Evolutionary conservation across 2,329 filamentous ascomycete species (phyloP).

Genomic region (Leptodontidium sp.): DNA sequence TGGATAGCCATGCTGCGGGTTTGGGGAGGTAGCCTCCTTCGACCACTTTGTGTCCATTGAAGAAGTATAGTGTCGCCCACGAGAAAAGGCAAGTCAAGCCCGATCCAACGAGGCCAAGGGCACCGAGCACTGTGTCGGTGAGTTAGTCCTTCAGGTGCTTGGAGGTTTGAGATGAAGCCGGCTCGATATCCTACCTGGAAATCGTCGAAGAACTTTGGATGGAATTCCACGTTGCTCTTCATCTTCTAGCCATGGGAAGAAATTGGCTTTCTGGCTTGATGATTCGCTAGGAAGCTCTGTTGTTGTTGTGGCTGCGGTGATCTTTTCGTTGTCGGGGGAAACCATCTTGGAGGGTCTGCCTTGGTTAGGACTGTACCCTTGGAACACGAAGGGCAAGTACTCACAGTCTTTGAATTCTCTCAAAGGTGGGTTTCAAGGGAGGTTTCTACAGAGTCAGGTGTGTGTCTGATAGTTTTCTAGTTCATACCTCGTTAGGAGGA

Average conservation of each 20-base stretch:
- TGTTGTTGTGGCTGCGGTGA: slow-evolving; percentile 5
- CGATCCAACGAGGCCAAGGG: slow-evolving; percentile 23
- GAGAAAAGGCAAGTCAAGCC: slow-evolving; percentile 20
- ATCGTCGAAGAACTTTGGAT: slow-evolving; percentile 15
- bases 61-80: slow-evolving; percentile 22
- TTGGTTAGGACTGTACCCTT: not conserved
- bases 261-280: slow-evolving; percentile 17
- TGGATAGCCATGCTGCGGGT: slow-evolving; percentile 28
- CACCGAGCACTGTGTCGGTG: slow-evolving; percentile 4
- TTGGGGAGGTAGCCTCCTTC: slow-evolving; percentile 23
- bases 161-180: no score
- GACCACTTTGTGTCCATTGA: slow-evolving; percentile 26
- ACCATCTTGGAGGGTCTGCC: not conserved
- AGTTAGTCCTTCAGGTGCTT: not conserved
- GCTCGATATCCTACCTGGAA: slow-evolving; percentile 1
- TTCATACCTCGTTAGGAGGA: no score
- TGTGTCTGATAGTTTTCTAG: no score
- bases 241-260: slow-evolving; percentile 29
- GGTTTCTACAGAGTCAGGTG: no score
- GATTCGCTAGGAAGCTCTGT: slow-evolving; percentile 10
- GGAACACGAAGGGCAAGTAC: not conserved
- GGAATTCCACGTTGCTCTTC: slow-evolving; percentile 17
- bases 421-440: no score
- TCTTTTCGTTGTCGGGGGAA: slow-evolving; percentile 1
- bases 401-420: not conserved